Evolutionary conservation across 2,329 filamentous ascomycete genomes (phyloP).

Genomic region (Stachybotrys chartarum): DNA sequence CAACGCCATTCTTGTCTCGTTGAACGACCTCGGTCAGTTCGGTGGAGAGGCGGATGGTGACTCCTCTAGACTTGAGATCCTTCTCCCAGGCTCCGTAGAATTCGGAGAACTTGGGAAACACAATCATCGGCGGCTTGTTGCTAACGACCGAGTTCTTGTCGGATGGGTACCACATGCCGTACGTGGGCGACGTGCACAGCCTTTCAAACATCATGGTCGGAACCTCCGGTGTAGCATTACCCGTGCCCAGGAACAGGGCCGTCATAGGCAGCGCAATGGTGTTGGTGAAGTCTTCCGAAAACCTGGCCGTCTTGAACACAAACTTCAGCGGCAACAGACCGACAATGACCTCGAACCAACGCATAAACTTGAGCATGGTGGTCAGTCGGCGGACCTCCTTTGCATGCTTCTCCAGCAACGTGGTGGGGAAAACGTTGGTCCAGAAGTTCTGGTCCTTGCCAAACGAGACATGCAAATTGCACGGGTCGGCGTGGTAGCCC

Average conservation of each 20-base stretch:
- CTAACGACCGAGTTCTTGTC: slow-evolving; percentile 36
- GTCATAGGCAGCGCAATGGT: slow-evolving; percentile 52
- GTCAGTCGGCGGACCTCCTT: slow-evolving; percentile 46
- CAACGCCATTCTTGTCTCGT: slow-evolving; percentile 42
- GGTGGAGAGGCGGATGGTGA: slow-evolving; percentile 47
- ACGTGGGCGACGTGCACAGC: slow-evolving; percentile 44
- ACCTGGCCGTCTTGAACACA: slow-evolving; percentile 57
- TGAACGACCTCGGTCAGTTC: slow-evolving; percentile 44
- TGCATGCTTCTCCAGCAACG: slow-evolving; percentile 44
- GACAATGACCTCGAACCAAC: slow-evolving; percentile 48
- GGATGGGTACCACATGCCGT: slow-evolving; percentile 46
- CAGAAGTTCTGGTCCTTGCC: slow-evolving; percentile 52
- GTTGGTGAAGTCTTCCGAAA: slow-evolving; percentile 60
- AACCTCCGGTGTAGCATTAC: slow-evolving; percentile 62
- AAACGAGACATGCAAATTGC: slow-evolving; percentile 54
- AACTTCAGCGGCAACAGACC: slow-evolving; percentile 52
- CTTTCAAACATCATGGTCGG: slow-evolving; percentile 55
- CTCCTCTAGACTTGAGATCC: slow-evolving; percentile 42
- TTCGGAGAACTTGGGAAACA: slow-evolving; percentile 50
- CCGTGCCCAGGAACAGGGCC: slow-evolving; percentile 56
- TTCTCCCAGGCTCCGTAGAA: slow-evolving; percentile 53
- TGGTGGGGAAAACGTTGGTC: slow-evolving; percentile 55
- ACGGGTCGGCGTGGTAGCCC: slow-evolving; percentile 38
- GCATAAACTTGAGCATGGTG: slow-evolving; percentile 44
- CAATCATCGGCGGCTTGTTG: slow-evolving; percentile 54